phyloP scores from a whole-genome alignment of 177 flowering plant genomes.

The Tripterygium wilfordii region DNA sequence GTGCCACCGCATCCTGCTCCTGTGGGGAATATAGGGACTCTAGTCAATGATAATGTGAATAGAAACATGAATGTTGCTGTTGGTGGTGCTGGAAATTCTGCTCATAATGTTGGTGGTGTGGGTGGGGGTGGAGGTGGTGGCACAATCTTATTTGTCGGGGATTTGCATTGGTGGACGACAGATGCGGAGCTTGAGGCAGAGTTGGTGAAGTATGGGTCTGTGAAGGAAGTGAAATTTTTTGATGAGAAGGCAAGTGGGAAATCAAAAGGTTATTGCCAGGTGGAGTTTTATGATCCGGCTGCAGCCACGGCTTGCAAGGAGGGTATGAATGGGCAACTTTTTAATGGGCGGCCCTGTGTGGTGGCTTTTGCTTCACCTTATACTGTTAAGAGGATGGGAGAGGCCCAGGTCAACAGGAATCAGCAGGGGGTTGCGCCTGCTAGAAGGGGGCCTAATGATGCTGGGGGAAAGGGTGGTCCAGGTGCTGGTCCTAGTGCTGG shows the following conservation, averaged over 20 bases:
- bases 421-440: conserved; percentile 41
- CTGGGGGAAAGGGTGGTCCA: conserved; percentile 27
- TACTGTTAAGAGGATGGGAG: conserved; percentile 75
- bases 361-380: conserved; percentile 81
- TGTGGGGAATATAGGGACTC: conserved; percentile 13
- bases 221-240: conserved; percentile 85
- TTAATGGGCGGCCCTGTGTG: conserved; percentile 91
- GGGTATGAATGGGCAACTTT: conserved; percentile 84
- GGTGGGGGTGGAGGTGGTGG: conserved; percentile 38
- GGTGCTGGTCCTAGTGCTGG: conserved; percentile 24
- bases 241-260: conserved; percentile 96
- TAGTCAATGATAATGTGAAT: too few relatives aligned
- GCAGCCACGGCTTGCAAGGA: conserved; percentile 85
- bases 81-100: conserved; percentile 6
- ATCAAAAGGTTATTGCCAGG: conserved; percentile 92
- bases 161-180: conserved; percentile 98
- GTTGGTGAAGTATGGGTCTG: conserved; percentile 66
- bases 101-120: conserved; percentile 18
- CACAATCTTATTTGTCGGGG: conserved; percentile 83
- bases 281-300: conserved; percentile 74
- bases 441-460: conserved; percentile 37
- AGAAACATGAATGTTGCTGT: too few relatives aligned
- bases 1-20: too few relatives aligned
- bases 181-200: conserved; percentile 85
- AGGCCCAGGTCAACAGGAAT: conserved; percentile 66